These are phyloP conservation scores for Flaveria sonorensis DNA, from an alignment of 129 eudicot genomes.

Conservation along the genomic window DNA sequence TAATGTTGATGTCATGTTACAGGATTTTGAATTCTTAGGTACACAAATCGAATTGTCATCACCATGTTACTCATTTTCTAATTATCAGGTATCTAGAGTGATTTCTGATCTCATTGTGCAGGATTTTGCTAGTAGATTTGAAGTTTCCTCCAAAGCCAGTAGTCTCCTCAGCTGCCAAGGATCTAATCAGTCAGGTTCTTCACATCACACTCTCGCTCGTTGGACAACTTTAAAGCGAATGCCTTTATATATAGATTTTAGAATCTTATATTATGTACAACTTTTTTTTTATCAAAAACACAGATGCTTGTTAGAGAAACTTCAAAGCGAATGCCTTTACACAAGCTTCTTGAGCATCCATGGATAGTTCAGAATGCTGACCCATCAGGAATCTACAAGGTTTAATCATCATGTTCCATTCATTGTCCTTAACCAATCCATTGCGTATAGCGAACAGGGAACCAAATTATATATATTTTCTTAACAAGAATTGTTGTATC, in stretches of 20 bases:
- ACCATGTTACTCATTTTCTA: neutral
- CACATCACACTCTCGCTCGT: neutral
- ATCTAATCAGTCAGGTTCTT: conserved; percentile 71
- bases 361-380: conserved; percentile 87
- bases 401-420: conserved; percentile 28
- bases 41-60: neutral
- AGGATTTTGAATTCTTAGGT: neutral
- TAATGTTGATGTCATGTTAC: too few species aligned
- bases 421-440: conserved; percentile 12
- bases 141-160: conserved; percentile 78
- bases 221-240: too few species aligned
- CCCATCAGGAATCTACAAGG: conserved; percentile 73
- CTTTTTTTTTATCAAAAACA: neutral
- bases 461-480: conserved; percentile 26
- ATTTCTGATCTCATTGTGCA: conserved; percentile 21
- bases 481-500: conserved; percentile 33
- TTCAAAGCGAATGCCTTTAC: conserved; percentile 57
- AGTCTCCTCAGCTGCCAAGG: conserved; percentile 76
- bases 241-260: neutral
- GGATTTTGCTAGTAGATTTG: conserved; percentile 70
- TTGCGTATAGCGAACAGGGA: conserved; percentile 14
- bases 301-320: conserved; percentile 88
- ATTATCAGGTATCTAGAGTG: neutral
- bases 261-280: neutral
- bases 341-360: conserved; percentile 80